These are phyloP conservation scores for Larix kaempferi DNA, from an alignment of 75 land plant species.

Conservation along the genomic window DNA sequence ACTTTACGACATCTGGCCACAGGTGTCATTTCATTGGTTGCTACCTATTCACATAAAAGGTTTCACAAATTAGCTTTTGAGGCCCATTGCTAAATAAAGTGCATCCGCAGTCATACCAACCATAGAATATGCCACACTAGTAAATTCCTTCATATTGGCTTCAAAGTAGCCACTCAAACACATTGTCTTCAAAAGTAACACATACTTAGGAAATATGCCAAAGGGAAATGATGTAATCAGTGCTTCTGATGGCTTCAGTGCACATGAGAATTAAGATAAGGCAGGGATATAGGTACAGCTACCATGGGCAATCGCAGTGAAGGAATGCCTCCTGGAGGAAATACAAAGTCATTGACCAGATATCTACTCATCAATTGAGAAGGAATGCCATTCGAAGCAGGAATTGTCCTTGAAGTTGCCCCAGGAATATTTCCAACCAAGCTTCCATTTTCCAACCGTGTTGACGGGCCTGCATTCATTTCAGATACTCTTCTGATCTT, in stretches of 20 bases:
- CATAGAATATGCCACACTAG: no score
- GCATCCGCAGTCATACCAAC: no score
- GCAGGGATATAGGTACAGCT: not conserved
- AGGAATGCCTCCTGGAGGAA: constrained; percentile 76
- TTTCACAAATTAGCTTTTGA: no score
- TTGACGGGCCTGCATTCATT: constrained; percentile 50
- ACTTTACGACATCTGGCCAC: constrained; percentile 78
- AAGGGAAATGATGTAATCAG: no score
- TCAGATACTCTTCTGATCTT: constrained; percentile 72
- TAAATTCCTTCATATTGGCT: no score
- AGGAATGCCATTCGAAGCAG: constrained; percentile 54
- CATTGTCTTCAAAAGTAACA: no score
- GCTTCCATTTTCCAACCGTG: constrained; percentile 50
- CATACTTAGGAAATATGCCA: no score
- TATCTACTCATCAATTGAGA: constrained; percentile 13
- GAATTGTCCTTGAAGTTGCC: not conserved
- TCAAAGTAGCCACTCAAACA: no score
- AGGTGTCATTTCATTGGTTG: constrained; percentile 64
- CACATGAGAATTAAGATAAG: no score
- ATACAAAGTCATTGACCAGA: constrained; percentile 48
- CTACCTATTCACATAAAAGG: constrained; percentile 38
- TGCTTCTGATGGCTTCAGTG: no score
- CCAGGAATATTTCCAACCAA: not conserved
- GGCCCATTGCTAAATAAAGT: no score
- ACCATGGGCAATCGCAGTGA: constrained; percentile 69